Base-by-base conservation (phyloP, 805 yeast genomes). In the Yarrowia sp. region DNA sequence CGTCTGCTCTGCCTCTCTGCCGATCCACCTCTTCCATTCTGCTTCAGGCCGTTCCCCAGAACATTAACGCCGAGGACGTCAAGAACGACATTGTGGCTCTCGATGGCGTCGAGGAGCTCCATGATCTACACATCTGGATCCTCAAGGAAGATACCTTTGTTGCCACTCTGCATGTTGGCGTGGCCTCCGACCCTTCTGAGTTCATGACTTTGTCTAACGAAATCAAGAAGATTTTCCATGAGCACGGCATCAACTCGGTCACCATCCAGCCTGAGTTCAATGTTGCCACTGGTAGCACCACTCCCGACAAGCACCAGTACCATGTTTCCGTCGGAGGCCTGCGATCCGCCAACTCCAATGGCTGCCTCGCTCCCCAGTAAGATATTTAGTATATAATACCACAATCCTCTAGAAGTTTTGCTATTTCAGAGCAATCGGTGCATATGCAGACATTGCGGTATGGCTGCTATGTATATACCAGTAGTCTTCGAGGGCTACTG, bases 121-220 rank as follows among this genome's bases (percentile, higher is more conserved):
- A 93, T 75, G 99, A 93, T 76, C 87, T 93, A 81, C 99, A 93
- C 76, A 87, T 93, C 66, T 93, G 99, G 99, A 93, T 92, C 74
- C 82, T 93, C 70, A 90, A 92, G 58, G 99, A 93, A 77, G 88
- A 86, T 67, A 82, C 89, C 64, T 82, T 86, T 69, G 90, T 93
- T 73, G 97, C 98, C 1, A 88, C 97, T 0, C 81, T 95, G 67
- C 99, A 93, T 74, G 88, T 92, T 43, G 90, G 91, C 71, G 81
- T 95, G 46, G 81, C 82, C 62, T 77, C 82, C 14, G 79, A 82
- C 11, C 88, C 91, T n/a, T 84, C 82, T 65, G 80, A 83, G 26
- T 95, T 91, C 74, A 76, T 87, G 65, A 75, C 77, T n/a, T 82
- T 89, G 59, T 96, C 96, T 9, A 80, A 85, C 56, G 82, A 83